Percentiles rank a stretch among this genome's conserved stretches.
Conservation (phyloP, 2,329 filamentous ascomycete genomes). For the Bretziella fagacearum region DNA sequence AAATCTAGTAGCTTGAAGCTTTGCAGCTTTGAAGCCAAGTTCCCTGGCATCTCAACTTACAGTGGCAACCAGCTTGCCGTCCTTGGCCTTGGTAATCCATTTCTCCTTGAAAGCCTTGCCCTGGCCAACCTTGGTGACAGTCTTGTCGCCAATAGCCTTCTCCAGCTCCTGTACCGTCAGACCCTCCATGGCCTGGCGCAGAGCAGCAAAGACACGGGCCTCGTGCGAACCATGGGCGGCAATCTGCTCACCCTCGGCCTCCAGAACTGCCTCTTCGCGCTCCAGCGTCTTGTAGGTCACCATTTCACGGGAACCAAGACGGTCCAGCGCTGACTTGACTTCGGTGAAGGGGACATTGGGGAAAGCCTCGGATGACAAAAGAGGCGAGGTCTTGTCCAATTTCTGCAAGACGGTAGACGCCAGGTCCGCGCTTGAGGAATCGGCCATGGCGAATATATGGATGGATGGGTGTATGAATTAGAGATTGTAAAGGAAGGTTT, state of each 20-base stretch:
- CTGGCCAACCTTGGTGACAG: slow-evolving; percentile 66
- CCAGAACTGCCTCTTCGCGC: slow-evolving; percentile 57
- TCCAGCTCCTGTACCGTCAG: slow-evolving; percentile 63
- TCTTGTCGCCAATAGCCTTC: slow-evolving; percentile 53
- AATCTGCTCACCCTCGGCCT: slow-evolving; percentile 56
- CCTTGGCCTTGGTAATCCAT: slow-evolving; percentile 48
- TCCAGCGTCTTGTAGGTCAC: slow-evolving; percentile 72
- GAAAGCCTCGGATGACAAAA: slow-evolving; percentile 55
- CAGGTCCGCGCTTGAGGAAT: slow-evolving; percentile 35
- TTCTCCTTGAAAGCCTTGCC: slow-evolving; percentile 81
- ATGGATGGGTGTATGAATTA: not conserved
- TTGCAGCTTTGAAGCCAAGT: not conserved
- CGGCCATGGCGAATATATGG: slow-evolving; percentile 24
- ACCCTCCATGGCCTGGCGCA: slow-evolving; percentile 57
- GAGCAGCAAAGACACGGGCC: slow-evolving; percentile 62
- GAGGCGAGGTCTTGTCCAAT: slow-evolving; percentile 44
- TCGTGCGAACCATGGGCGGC: slow-evolving; percentile 64
- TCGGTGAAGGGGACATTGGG: slow-evolving; percentile 46
- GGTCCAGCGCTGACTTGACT: slow-evolving; percentile 77
- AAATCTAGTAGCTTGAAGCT: too few species aligned
- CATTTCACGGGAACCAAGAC: slow-evolving; percentile 72
- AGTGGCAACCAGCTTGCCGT: slow-evolving; percentile 36
- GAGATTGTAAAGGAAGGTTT: not conserved
- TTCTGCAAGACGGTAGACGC: slow-evolving; percentile 47
- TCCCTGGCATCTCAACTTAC: slow-evolving; percentile 23